These are phyloP conservation scores for Tuber calosporum DNA, from an alignment of 495 filamentous ascomycete genomes.

Conservation along the genomic window DNA sequence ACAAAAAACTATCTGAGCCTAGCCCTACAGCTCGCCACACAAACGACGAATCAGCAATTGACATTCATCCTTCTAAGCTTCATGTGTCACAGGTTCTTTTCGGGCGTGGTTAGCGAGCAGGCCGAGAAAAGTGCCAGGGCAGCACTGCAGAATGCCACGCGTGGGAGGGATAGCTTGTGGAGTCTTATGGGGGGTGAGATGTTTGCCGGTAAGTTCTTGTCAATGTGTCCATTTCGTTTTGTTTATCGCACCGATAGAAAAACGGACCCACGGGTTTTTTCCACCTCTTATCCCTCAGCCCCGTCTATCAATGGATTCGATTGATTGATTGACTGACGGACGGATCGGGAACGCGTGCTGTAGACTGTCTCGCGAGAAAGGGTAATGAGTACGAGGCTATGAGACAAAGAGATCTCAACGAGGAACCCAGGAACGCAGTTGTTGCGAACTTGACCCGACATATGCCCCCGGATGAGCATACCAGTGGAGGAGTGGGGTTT, in stretches of 20 bases:
- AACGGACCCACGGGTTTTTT: not conserved
- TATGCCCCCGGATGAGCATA: not conserved
- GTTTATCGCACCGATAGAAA: not conserved
- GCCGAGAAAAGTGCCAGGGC: conserved; percentile 80
- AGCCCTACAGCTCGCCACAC: conserved; percentile 48
- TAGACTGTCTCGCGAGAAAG: conserved; percentile 39
- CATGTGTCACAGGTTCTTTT: conserved; percentile 80
- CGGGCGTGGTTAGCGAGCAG: conserved; percentile 77
- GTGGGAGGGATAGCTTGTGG: conserved; percentile 73
- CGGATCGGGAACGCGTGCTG: not conserved
- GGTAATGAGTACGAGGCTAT: conserved; percentile 35
- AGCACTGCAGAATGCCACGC: conserved; percentile 64
- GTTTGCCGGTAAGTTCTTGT: conserved; percentile 28
- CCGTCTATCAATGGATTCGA: not conserved
- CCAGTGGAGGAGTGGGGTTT: not conserved
- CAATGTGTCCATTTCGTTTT: not conserved
- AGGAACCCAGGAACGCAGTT: conserved; percentile 26
- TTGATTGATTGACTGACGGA: not conserved
- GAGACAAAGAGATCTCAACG: conserved; percentile 35
- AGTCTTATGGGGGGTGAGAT: conserved; percentile 43
- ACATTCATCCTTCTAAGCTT: conserved; percentile 73
- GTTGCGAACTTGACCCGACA: conserved; percentile 29
- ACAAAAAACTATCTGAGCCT: conserved; percentile 70
- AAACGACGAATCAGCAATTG: conserved; percentile 57
- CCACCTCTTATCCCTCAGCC: not conserved